Percentiles rank a stretch among this genome's conserved stretches.
These are phyloP conservation scores for Mrakia gelida DNA, from an alignment of 768 basidiomycete genomes.

Conservation along the genomic window DNA sequence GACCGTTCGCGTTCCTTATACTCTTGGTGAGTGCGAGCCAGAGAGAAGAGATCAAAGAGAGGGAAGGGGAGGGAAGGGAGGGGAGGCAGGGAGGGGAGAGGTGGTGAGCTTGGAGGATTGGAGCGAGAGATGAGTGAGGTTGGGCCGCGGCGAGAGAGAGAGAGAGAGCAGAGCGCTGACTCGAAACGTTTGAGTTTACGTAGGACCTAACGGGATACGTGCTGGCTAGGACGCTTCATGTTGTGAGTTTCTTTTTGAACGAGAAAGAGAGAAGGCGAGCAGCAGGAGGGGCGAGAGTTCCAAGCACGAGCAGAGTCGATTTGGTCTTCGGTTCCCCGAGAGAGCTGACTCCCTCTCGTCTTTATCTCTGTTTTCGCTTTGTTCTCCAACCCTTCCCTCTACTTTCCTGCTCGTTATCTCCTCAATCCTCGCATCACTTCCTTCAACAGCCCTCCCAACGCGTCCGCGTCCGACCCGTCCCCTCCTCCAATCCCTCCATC, in stretches of 20 bases:
- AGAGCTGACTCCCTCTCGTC: not conserved
- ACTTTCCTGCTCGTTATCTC: no score
- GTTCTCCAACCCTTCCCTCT: not conserved
- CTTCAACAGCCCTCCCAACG: not conserved
- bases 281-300: not conserved
- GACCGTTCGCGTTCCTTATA: not conserved
- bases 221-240: conserved; percentile 7
- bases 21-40: not conserved
- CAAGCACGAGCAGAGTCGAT: no score
- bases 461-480: conserved; percentile 3
- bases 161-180: not conserved
- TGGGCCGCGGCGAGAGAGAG: no score
- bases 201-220: conserved; percentile 3
- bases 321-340: not conserved
- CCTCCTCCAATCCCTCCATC: not conserved
- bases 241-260: not conserved
- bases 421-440: not conserved
- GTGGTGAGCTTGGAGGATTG: not conserved
- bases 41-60: not conserved
- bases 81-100: not conserved
- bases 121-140: not conserved
- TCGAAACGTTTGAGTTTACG: not conserved
- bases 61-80: not conserved
- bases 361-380: not conserved
- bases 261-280: not conserved